Evolutionary conservation across 2,329 filamentous ascomycete species (phyloP).

Genomic region (Domatiomyces globalis): DNA sequence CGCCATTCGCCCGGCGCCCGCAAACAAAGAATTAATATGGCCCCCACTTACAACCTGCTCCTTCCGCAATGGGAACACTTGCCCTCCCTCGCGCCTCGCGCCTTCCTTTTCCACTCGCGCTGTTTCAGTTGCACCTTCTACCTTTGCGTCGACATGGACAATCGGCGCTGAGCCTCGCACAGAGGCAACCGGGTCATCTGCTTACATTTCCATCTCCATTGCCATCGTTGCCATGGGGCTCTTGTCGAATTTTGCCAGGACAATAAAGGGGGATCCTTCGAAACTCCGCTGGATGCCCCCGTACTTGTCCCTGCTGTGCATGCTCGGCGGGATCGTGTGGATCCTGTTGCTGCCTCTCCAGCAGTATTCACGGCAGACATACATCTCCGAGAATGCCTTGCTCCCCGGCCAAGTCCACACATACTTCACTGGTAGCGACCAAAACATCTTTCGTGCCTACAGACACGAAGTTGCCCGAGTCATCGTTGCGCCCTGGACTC

Average conservation of each 20-base stretch:
- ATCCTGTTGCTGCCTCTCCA: constrained; percentile 79
- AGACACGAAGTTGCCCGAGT: constrained; percentile 59
- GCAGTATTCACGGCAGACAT: constrained; percentile 80
- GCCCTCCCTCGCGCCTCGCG: background rate
- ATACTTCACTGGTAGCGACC: constrained; percentile 92
- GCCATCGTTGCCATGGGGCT: background rate
- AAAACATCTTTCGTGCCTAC: constrained; percentile 85
- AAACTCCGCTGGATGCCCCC: constrained; percentile 64
- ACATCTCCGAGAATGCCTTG: constrained; percentile 94
- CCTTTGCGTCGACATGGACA: background rate
- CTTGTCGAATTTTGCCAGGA: background rate
- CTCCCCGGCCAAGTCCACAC: constrained; percentile 93
- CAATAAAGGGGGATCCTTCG: background rate
- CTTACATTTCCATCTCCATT: background rate
- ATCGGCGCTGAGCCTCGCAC: background rate
- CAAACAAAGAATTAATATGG: background rate
- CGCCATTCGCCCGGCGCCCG: background rate
- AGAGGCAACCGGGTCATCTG: background rate
- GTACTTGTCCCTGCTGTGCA: constrained; percentile 72
- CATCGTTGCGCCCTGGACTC: constrained; percentile 1
- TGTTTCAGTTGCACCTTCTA: too few species aligned
- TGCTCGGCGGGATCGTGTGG: constrained; percentile 76
- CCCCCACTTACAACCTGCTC: background rate
- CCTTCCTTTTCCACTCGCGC: background rate
- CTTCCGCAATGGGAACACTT: background rate